Evolutionary conservation across 2,329 filamentous ascomycete species (phyloP), one percentile per base, ranked within the genome.

Genomic region (Colletotrichum eremochloae): DNA sequence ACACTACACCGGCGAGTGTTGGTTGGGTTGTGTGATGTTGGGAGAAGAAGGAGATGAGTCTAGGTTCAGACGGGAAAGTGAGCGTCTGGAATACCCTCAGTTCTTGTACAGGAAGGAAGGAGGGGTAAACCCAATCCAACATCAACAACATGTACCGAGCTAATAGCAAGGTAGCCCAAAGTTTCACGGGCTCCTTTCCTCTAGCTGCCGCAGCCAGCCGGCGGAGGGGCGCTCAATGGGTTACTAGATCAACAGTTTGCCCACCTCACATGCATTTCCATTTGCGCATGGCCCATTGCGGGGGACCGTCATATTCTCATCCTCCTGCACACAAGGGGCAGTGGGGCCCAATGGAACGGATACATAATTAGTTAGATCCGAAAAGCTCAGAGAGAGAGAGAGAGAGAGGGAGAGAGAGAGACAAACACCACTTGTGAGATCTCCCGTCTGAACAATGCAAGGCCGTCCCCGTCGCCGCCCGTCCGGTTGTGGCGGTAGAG

Each of bases 141-240:
- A 70, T 65, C 70, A 65, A 65, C 70, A 56, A 65, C 61, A 72
- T 70, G 53, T 70, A 67, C 70, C 70, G 67, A 70, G 70, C 66
- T 64, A 56, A 48, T 61, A 24, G 46, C 66, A 64, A 70, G 60
- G 46, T 70, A 56, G 66, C 42, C 66, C 66, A 72, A 70, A 60
- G 67, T 62, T 65, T 70, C 70, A 72, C 70, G 5, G 33, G 60
- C 67, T 44, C 12, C 38, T n/a, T 60, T 12, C 46, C 46, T 55
- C 29, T 56, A 44, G 48, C n/a, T n/a, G 38, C 40, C 6, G 55
- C 31, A 61, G 60, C 60, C 69, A 72, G 66, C 60, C 44, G 42
- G 44, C 60, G 50, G 18, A 9, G 46, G 46, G 44, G 18, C 46
- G 66, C 53, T 38, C 66, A 52, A 56, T 70, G 44, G 66, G 29